These are phyloP conservation scores for Myochromella boudieri DNA, from an alignment of 768 basidiomycete species.

Conservation along the genomic window DNA sequence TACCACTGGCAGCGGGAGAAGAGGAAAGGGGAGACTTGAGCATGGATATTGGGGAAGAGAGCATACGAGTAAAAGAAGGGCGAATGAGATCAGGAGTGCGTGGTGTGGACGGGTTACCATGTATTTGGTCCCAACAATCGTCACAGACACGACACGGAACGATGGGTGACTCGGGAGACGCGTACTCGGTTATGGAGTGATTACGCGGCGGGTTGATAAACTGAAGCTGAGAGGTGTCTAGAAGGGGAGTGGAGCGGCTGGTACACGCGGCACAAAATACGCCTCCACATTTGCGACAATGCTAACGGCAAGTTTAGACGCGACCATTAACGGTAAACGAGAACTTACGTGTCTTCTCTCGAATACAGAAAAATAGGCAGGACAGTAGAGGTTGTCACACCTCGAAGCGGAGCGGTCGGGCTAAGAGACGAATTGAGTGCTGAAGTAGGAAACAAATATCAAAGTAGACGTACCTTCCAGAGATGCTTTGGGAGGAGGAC, in stretches of 20 bases:
- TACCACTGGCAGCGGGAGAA: conserved; percentile 30
- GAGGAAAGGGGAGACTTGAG: conserved; percentile 34
- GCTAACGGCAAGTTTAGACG: conserved; percentile 41
- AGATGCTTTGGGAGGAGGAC: conserved; percentile 66
- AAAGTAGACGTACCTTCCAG: conserved; percentile 61
- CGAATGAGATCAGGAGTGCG: conserved; percentile 35
- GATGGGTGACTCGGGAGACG: conserved; percentile 61
- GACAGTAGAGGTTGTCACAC: conserved; percentile 79
- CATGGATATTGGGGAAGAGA: conserved; percentile 40
- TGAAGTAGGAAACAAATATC: conserved; percentile 5
- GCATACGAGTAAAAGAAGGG: conserved; percentile 32
- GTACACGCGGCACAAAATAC: conserved; percentile 70
- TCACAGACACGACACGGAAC: conserved; percentile 67
- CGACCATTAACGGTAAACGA: conserved; percentile 1
- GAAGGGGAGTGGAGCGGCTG: conserved; percentile 55
- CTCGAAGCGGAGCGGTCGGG: conserved; percentile 58
- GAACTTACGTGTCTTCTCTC: conserved; percentile 73
- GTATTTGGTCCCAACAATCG: conserved; percentile 74
- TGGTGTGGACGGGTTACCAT: conserved; percentile 52
- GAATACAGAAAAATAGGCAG: conserved; percentile 60
- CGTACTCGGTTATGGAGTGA: conserved; percentile 56
- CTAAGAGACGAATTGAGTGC: conserved; percentile 32
- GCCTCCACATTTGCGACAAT: conserved; percentile 84
- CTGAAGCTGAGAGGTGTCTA: conserved; percentile 69
- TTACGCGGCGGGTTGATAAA: conserved; percentile 74